Evolutionary conservation across 805 yeast species (phyloP).

Genomic region (Candida loeiensis): DNA sequence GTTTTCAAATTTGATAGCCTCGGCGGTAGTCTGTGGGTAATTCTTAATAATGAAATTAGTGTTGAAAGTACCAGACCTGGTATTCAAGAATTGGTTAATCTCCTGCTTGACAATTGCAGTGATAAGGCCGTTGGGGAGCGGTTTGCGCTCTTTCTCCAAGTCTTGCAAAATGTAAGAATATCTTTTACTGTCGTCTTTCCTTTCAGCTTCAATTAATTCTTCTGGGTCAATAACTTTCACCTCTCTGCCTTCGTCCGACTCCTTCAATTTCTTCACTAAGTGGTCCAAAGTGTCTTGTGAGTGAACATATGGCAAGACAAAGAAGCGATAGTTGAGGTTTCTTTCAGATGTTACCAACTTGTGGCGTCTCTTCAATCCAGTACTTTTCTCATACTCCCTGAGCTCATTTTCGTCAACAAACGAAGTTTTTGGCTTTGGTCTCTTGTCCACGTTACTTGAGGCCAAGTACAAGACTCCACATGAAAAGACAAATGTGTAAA

Average conservation of each 20-base stretch:
- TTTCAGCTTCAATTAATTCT: slow-evolving; percentile 45
- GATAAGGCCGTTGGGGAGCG: slow-evolving; percentile 44
- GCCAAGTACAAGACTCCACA: slow-evolving; percentile 30
- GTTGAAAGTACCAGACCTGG: slow-evolving; percentile 36
- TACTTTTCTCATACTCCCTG: slow-evolving; percentile 43
- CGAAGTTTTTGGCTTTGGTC: slow-evolving; percentile 31
- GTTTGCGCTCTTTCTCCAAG: slow-evolving; percentile 23
- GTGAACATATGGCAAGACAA: slow-evolving; percentile 35
- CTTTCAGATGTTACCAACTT: slow-evolving; percentile 38
- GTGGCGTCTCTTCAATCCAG: slow-evolving; percentile 50
- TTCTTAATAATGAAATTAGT: slow-evolving; percentile 51
- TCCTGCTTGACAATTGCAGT: slow-evolving; percentile 48
- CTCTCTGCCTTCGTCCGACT: slow-evolving; percentile 14
- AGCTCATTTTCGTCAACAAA: slow-evolving; percentile 48
- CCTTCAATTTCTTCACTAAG: slow-evolving; percentile 15
- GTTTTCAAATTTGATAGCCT: slow-evolving; percentile 70
- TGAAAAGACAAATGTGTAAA: slow-evolving; percentile 33
- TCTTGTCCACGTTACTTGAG: slow-evolving; percentile 28
- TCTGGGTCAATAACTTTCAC: slow-evolving; percentile 50
- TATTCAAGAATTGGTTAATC: slow-evolving; percentile 31
- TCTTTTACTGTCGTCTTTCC: slow-evolving; percentile 39
- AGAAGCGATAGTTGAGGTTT: slow-evolving; percentile 39
- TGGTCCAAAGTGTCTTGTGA: slow-evolving; percentile 17
- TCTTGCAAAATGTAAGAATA: slow-evolving; percentile 55
- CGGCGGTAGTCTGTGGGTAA: slow-evolving; percentile 60